Conservation (phyloP, 164 flowering plant species). For the Magnolia changhungtana region DNA sequence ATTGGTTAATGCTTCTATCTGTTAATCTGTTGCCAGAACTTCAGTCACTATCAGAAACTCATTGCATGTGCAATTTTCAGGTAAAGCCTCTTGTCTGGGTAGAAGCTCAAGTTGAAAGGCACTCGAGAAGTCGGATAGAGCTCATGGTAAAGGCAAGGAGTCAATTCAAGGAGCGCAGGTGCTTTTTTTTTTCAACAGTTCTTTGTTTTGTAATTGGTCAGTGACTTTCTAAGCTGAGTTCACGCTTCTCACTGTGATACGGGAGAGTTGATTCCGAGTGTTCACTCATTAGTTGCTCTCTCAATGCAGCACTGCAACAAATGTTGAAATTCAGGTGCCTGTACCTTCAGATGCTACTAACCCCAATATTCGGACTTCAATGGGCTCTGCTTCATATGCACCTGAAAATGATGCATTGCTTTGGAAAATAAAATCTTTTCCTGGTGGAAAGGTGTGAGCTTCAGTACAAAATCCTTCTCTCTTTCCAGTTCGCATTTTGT, state of each 20-base stretch:
- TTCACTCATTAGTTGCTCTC: slow-evolving; percentile 14
- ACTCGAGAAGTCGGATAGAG: slow-evolving; percentile 94
- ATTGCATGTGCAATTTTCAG: slow-evolving; percentile 29
- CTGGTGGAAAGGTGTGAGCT: slow-evolving; percentile 83
- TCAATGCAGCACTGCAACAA: slow-evolving; percentile 78
- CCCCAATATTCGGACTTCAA: slow-evolving; percentile 85
- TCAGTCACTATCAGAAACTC: background rate
- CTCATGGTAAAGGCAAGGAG: slow-evolving; percentile 89
- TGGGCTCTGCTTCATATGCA: slow-evolving; percentile 96
- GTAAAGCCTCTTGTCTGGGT: slow-evolving; percentile 98
- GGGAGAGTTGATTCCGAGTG: background rate
- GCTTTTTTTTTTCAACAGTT: background rate
- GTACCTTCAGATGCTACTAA: slow-evolving; percentile 88
- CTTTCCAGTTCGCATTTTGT: background rate
- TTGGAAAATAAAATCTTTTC: slow-evolving; percentile 97
- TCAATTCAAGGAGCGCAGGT: slow-evolving; percentile 99
- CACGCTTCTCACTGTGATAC: background rate
- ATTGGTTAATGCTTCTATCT: background rate
- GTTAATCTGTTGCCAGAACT: background rate
- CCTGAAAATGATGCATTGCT: slow-evolving; percentile 85
- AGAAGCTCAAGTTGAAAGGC: slow-evolving; percentile 95
- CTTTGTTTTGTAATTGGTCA: background rate
- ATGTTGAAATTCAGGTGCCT: slow-evolving; percentile 92
- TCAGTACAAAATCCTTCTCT: background rate
- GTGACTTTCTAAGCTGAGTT: background rate